phyloP scores from a whole-genome alignment of 2,329 filamentous ascomycete genomes.

The Arthrobotrys musiformis region DNA sequence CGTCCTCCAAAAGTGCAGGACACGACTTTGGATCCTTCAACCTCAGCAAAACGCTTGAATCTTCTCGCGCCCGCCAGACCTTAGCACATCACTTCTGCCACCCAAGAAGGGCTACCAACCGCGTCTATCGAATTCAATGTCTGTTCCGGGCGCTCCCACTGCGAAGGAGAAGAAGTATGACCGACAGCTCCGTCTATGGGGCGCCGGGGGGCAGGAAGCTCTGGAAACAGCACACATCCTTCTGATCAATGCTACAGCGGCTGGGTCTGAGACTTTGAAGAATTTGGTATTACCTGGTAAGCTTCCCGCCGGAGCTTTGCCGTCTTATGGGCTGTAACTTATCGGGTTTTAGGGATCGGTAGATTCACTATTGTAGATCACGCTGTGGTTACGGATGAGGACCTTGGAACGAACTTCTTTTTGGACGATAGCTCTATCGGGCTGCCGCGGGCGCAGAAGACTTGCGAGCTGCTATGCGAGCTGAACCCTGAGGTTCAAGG shows the following conservation, averaged over 20 bases:
- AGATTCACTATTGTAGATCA: constrained; percentile 91
- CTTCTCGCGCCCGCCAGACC: neutral
- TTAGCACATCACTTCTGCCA: neutral
- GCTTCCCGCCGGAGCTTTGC: constrained; percentile 43
- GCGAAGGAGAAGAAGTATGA: constrained; percentile 78
- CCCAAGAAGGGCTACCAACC: neutral
- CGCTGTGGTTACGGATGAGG: constrained; percentile 77
- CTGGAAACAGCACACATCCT: constrained; percentile 92
- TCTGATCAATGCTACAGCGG: constrained; percentile 86
- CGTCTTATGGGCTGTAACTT: neutral
- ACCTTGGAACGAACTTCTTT: constrained; percentile 97
- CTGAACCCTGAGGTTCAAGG: constrained; percentile 93
- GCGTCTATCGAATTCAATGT: constrained; percentile 18
- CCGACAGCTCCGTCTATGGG: constrained; percentile 93
- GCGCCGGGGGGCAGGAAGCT: constrained; percentile 87
- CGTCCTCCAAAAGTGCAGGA: constrained; percentile 36
- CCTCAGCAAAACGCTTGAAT: neutral
- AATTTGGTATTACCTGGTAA: constrained; percentile 91
- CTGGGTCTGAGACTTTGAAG: constrained; percentile 91
- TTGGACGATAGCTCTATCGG: constrained; percentile 82
- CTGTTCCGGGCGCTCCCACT: constrained; percentile 55
- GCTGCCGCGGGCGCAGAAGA: constrained; percentile 79
- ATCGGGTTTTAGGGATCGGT: constrained; percentile 74
- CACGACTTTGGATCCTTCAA: constrained; percentile 24
- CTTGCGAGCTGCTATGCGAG: constrained; percentile 80